Evolutionary conservation across 169 alveolate genomes (phyloP), one percentile per base, ranked within the genome.

Genomic region (Plasmodium chabaudi): DNA sequence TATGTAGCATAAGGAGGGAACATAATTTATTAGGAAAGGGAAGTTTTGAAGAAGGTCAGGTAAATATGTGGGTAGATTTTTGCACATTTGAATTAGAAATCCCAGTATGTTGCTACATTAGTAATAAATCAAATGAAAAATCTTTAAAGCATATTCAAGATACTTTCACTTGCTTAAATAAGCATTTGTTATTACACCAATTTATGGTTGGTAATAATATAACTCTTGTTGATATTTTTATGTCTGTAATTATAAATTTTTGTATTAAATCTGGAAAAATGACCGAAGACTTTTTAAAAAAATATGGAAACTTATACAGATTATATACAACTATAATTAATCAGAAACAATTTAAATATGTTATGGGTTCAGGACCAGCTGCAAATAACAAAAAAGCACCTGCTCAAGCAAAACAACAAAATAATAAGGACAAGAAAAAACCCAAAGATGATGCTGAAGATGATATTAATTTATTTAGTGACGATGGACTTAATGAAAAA

Each of bases 211-310:
- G 99, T 5, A 95, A 96, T 82, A 70, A 82, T 49, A 73, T 96
- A 42, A 93, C 99, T 57, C 72, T 97, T 56, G 99, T 99, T 51
- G 99, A 98, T 88, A 72, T 97, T 34, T 93, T 90, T 47, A 84
- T 96, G 34, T 97, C 96, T 19, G 90, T 94, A 9, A 87, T 94
- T 49, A 74, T 97, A 49, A 91, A 89, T 69, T 94, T 89, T 79
- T 84, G 96, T 55, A 92, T 95, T 82, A 73, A 91, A 64, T 72
- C 88, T 17, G 89, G 65, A 7, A 91, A 88, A 72, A 61, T 93
- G 12, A 92, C 88, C 55, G 90, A 87, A 25, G 60, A 12, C 1
- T 79, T 69, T 57, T 34, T 93, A n/a, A 88, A 69, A 49, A 69
- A 56, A 15, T 88, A 72, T 56, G 57, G 12, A 25, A 79, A 79